phyloP scores from a whole-genome alignment of 225 moss, liverwort and hornwort genomes.

The Pseudoscleropodium purum region DNA sequence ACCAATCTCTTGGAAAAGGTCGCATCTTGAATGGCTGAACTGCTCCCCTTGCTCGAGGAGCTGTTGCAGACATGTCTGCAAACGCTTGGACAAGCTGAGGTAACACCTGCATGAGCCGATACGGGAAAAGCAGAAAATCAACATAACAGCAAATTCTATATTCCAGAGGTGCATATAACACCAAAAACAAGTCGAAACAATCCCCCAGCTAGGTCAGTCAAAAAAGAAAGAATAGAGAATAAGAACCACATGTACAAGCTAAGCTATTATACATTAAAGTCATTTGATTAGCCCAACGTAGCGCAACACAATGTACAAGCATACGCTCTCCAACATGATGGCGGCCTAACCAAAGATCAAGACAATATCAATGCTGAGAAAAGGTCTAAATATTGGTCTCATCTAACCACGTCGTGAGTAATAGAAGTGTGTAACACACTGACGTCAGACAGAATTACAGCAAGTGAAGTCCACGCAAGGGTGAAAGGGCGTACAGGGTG shows the following conservation, averaged over 20 bases:
- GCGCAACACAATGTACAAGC: not conserved
- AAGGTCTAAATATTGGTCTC: not conserved
- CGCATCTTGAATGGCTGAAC: conserved; percentile 86
- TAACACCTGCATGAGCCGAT: conserved; percentile 43
- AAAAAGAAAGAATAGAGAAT: not conserved
- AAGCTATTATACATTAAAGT: not conserved
- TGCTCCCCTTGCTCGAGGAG: conserved; percentile 55
- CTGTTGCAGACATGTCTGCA: conserved; percentile 71
- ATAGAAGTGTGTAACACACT: not conserved
- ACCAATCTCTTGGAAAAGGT: conserved; percentile 69
- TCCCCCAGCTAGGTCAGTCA: not conserved
- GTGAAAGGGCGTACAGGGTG: conserved; percentile 55
- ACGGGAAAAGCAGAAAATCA: conserved; percentile 1
- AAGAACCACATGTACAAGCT: not conserved
- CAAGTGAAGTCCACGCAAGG: conserved; percentile 2
- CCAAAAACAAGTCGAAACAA: not conserved
- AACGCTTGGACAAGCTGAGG: conserved; percentile 65
- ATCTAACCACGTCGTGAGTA: not conserved
- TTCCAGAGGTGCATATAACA: not conserved
- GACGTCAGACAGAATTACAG: not conserved
- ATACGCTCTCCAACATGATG: not conserved
- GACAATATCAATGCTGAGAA: not conserved
- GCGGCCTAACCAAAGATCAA: not conserved
- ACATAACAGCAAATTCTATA: not conserved
- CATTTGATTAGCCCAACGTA: not conserved